Evolutionary conservation across 192 early-diverging fungal genomes (phyloP).

Genomic region (Podila minutissima): DNA sequence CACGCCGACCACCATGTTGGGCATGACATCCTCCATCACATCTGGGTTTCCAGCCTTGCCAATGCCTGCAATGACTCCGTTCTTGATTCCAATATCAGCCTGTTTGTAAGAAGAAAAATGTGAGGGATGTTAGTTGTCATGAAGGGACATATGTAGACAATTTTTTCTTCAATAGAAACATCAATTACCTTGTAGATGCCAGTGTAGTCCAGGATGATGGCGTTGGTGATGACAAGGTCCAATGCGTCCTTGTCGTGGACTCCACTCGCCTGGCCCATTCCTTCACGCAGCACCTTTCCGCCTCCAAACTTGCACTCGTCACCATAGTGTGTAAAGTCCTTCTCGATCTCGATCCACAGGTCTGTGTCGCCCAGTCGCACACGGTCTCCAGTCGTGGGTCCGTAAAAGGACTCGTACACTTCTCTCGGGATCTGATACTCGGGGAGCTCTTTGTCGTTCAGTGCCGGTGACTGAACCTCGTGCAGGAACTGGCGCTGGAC

Average conservation of each 20-base stretch:
- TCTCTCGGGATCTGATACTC: conserved; percentile 78
- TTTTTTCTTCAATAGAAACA: no score
- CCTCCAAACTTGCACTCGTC: conserved; percentile 98
- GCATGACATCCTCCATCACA: conserved; percentile 93
- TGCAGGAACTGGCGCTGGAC: conserved; percentile 69
- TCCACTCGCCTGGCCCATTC: conserved; percentile 90
- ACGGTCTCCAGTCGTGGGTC: conserved; percentile 92
- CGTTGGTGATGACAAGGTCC: conserved; percentile 97
- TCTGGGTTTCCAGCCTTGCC: conserved; percentile 98
- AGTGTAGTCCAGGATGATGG: conserved; percentile 90
- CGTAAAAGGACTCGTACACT: conserved; percentile 90
- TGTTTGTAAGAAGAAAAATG: conserved; percentile 7
- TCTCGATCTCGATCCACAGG: conserved; percentile 88
- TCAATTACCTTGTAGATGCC: conserved; percentile 92
- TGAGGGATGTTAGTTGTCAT: no score
- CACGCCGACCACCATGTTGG: conserved; percentile 89
- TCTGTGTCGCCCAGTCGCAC: conserved; percentile 89
- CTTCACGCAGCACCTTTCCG: conserved; percentile 93
- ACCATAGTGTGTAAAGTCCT: conserved; percentile 90
- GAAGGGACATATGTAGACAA: no score
- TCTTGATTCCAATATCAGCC: conserved; percentile 95
- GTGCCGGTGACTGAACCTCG: conserved; percentile 57
- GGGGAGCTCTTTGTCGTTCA: conserved; percentile 56
- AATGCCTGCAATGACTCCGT: conserved; percentile 88
- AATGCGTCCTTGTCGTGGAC: conserved; percentile 76